Conservation (phyloP, 2,329 filamentous ascomycete species). For the Calonectria hawksworthii region DNA sequence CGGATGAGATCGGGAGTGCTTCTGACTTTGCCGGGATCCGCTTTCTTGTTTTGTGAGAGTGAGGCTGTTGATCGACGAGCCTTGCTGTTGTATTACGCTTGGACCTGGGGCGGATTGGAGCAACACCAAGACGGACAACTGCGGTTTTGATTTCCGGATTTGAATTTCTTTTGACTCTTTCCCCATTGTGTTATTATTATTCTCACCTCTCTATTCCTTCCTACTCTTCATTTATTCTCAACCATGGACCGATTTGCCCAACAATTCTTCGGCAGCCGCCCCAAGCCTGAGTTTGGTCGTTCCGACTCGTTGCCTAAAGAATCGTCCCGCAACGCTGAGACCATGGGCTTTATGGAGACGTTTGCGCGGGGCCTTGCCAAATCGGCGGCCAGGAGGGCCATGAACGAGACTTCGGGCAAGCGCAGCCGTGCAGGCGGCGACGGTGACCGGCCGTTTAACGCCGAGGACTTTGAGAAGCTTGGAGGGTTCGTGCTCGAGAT, state of each 20-base stretch:
- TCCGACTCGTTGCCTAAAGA: constrained; percentile 10
- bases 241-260: constrained; percentile 43
- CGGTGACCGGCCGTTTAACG: constrained; percentile 18
- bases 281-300: not conserved
- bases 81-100: not conserved
- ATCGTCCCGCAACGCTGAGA: constrained; percentile 28
- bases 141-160: not conserved
- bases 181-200: not conserved
- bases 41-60: constrained; percentile 1
- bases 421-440: constrained; percentile 18
- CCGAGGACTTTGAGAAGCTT: constrained; percentile 40
- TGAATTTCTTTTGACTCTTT: not conserved
- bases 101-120: not conserved
- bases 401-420: constrained; percentile 22
- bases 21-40: not conserved
- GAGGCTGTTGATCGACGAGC: constrained; percentile 9
- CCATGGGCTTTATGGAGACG: constrained; percentile 40
- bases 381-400: constrained; percentile 41
- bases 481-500: constrained; percentile 44
- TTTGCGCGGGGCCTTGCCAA: constrained; percentile 42
- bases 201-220: not conserved
- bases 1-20: not conserved
- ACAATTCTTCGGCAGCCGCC: constrained; percentile 38
- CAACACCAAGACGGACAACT: not conserved
- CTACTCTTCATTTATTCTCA: not conserved